A percentile compares a stretch with the other conserved stretches of the same genome.
Conservation (phyloP, 768 basidiomycete species). For the Kwoniella pini region DNA sequence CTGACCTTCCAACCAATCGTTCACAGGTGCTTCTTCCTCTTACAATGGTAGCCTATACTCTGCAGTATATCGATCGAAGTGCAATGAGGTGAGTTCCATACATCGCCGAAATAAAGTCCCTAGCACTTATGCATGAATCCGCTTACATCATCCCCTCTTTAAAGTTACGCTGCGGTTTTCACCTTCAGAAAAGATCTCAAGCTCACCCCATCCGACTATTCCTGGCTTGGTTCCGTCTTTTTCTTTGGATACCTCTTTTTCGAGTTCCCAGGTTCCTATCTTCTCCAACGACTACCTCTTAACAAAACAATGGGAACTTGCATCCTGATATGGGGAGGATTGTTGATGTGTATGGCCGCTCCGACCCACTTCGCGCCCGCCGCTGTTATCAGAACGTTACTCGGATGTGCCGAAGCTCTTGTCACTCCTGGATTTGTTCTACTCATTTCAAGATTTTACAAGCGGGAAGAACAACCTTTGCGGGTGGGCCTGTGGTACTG, state of each 20-base stretch:
- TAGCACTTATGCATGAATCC: background rate
- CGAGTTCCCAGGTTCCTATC: constrained; percentile 33
- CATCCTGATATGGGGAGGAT: constrained; percentile 39
- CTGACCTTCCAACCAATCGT: background rate
- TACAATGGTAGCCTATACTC: constrained; percentile 34
- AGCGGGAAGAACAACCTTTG: constrained; percentile 41
- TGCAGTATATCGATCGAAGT: constrained; percentile 40
- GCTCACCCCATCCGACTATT: constrained; percentile 28
- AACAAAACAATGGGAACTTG: constrained; percentile 29
- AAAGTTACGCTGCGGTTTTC: constrained; percentile 39
- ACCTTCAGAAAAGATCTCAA: constrained; percentile 33
- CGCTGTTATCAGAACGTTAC: constrained; percentile 23
- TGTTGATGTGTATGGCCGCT: constrained; percentile 33
- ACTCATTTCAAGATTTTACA: constrained; percentile 36
- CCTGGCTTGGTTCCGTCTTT: constrained; percentile 36
- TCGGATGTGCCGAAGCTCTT: constrained; percentile 34
- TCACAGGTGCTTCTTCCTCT: constrained; percentile 30
- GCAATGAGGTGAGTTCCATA: constrained; percentile 30
- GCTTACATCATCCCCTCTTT: background rate
- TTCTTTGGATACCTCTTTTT: constrained; percentile 41
- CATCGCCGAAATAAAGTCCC: too few relatives aligned
- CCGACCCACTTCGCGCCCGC: constrained; percentile 28
- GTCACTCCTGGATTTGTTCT: constrained; percentile 45
- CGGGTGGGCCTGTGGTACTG: constrained; percentile 40
- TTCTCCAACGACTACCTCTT: constrained; percentile 32